Evolutionary conservation across 192 early-diverging fungal genomes (phyloP).

Genomic region (Podila horticola): DNA sequence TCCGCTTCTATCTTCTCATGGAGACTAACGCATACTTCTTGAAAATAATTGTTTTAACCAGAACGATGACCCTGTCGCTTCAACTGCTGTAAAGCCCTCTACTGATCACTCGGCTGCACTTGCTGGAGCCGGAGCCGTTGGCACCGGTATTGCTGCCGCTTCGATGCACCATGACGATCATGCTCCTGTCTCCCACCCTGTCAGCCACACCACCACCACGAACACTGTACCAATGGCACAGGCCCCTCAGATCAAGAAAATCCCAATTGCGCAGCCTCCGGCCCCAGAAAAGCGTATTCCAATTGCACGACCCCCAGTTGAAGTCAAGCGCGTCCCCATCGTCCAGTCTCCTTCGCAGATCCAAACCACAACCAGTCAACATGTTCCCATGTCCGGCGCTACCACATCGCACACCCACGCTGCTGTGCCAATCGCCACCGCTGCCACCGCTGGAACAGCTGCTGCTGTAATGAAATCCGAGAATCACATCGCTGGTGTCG

Average conservation of each 20-base stretch:
- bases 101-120: neutral
- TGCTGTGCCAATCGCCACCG: neutral
- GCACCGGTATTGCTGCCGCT: neutral
- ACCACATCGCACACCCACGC: neutral
- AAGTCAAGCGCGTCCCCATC: neutral
- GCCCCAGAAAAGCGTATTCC: neutral
- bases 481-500: neutral
- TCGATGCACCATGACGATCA: neutral
- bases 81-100: neutral
- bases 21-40: too few species aligned
- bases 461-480: neutral
- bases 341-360: neutral
- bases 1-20: too few species aligned
- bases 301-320: neutral
- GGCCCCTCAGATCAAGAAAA: neutral
- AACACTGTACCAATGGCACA: neutral
- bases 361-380: neutral
- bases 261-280: conserved; percentile 16
- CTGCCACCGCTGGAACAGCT: neutral
- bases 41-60: neutral
- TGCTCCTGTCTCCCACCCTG: neutral
- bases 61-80: neutral
- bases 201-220: neutral
- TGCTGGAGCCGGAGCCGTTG: neutral
- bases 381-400: neutral